A percentile compares a stretch with the other conserved stretches of the same genome.
Evolutionary conservation across 306 rosid genomes (phyloP).

Genomic region (Cajanus cajan): DNA sequence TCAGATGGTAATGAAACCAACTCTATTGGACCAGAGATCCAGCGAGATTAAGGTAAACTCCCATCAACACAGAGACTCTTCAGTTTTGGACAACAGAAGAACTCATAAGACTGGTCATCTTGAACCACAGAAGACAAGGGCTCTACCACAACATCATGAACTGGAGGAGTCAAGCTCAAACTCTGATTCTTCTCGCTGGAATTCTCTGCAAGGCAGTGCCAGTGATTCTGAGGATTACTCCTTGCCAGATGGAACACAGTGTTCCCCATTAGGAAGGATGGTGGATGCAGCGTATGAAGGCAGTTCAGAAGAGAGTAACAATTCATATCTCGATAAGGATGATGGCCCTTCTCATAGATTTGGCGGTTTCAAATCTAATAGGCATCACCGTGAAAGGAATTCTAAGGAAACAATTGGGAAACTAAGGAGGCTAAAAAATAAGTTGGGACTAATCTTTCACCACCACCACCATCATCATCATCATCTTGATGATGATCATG

Average conservation of each 20-base stretch:
- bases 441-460: constrained; percentile 70
- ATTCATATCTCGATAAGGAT: constrained; percentile 21
- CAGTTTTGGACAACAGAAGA: constrained; percentile 5
- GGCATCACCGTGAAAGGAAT: constrained; percentile 5
- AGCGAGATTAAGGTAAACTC: constrained; percentile 28
- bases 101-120: constrained; percentile 10
- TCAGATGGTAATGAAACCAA: constrained; percentile 43
- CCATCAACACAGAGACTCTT: constrained; percentile 22
- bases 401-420: constrained; percentile 41
- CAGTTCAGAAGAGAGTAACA: constrained; percentile 31
- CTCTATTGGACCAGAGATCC: constrained; percentile 42
- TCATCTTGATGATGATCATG: constrained; percentile 38
- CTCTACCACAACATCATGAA: constrained; percentile 5
- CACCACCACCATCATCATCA: constrained; percentile 83
- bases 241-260: constrained; percentile 8
- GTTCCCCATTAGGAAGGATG: neutral
- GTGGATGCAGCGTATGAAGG: constrained; percentile 31
- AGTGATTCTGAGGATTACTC: constrained; percentile 29
- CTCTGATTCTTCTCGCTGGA: constrained; percentile 33
- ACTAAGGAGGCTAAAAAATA: constrained; percentile 58
- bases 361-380: constrained; percentile 34
- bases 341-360: constrained; percentile 24
- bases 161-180: constrained; percentile 34
- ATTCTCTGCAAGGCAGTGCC: constrained; percentile 30
- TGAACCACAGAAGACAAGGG: constrained; percentile 4